A percentile compares a stretch with the other conserved stretches of the same genome.
Evolutionary conservation across 2,329 filamentous ascomycete species (phyloP).

Genomic region (Ophiostoma sp.): DNA sequence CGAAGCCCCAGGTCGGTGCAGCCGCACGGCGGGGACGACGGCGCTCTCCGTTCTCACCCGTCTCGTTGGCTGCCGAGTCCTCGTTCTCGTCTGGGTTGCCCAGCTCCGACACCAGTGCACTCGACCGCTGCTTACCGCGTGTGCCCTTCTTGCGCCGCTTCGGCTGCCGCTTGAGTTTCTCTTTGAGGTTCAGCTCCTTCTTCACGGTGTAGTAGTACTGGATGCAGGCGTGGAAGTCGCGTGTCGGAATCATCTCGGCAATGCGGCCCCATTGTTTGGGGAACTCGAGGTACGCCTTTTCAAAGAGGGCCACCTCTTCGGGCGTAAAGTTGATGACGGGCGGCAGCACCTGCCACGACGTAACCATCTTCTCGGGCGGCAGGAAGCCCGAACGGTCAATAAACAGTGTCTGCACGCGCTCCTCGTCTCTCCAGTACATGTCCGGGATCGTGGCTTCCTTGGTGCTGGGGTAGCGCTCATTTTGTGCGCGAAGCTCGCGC

Average conservation of each 20-base stretch:
- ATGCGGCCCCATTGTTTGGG: slow-evolving; percentile 84
- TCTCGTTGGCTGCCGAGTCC: slow-evolving; percentile 49
- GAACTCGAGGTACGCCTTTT: slow-evolving; percentile 70
- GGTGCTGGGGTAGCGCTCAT: slow-evolving; percentile 70
- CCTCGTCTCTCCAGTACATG: slow-evolving; percentile 64
- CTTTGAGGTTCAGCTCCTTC: slow-evolving; percentile 72
- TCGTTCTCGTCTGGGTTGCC: slow-evolving; percentile 61
- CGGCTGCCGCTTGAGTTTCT: slow-evolving; percentile 67
- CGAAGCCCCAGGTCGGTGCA: slow-evolving; percentile 71
- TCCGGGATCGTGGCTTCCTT: slow-evolving; percentile 75
- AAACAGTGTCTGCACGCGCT: slow-evolving; percentile 60
- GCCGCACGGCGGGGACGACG: slow-evolving; percentile 63
- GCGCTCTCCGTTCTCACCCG: slow-evolving; percentile 60
- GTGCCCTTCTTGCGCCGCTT: slow-evolving; percentile 58
- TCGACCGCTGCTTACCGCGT: slow-evolving; percentile 60
- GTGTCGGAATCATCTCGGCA: slow-evolving; percentile 64
- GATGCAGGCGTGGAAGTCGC: slow-evolving; percentile 77
- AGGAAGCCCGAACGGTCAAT: slow-evolving; percentile 66
- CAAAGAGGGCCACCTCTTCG: slow-evolving; percentile 69
- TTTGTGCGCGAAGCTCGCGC: slow-evolving; percentile 62
- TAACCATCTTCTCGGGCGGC: slow-evolving; percentile 65
- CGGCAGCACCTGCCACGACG: slow-evolving; percentile 70
- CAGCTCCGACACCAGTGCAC: slow-evolving; percentile 66
- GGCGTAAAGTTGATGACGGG: slow-evolving; percentile 73
- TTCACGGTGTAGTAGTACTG: slow-evolving; percentile 84